Conservation (phyloP, 257 asterid genomes). For the Gentiana dahurica region DNA sequence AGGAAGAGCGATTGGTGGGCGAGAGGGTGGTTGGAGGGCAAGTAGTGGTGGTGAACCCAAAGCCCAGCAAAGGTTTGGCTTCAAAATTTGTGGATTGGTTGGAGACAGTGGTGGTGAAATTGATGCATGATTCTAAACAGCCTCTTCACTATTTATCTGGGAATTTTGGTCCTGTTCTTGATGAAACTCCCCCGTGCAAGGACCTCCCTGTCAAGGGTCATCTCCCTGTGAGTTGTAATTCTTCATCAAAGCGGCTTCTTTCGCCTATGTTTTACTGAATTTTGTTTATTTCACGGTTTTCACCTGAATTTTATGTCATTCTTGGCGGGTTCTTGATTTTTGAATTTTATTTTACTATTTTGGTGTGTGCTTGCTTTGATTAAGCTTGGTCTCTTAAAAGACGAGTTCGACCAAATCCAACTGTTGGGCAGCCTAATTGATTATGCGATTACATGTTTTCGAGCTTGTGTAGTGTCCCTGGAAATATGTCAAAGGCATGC, state of each 20-base stretch:
- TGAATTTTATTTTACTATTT: neutral
- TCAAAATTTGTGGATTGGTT: conserved; percentile 67
- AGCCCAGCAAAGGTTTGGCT: conserved; percentile 47
- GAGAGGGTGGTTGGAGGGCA: conserved; percentile 31
- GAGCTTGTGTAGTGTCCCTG: too few relatives aligned
- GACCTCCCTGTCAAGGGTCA: conserved; percentile 61
- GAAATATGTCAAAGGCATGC: too few relatives aligned
- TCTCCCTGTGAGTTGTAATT: conserved; percentile 56
- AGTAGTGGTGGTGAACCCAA: conserved; percentile 64
- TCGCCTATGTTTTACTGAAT: neutral
- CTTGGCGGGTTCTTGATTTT: neutral
- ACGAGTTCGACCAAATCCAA: too few relatives aligned
- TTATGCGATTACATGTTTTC: too few relatives aligned
- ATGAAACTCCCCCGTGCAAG: conserved; percentile 72
- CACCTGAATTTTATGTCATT: neutral
- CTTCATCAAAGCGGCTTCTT: neutral
- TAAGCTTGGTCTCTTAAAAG: too few relatives aligned
- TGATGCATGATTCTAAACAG: conserved; percentile 51
- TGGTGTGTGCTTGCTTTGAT: too few relatives aligned
- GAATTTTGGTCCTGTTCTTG: conserved; percentile 67
- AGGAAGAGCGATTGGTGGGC: conserved; percentile 4
- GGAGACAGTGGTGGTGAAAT: conserved; percentile 60
- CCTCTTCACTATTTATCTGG: conserved; percentile 73
- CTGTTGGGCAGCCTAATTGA: too few relatives aligned
- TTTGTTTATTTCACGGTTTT: conserved; percentile 1